Percentiles rank a stretch among this genome's conserved stretches.
These are phyloP conservation scores for Penicillium glabrum DNA, from an alignment of 2,329 filamentous ascomycete species.

Conservation along the genomic window DNA sequence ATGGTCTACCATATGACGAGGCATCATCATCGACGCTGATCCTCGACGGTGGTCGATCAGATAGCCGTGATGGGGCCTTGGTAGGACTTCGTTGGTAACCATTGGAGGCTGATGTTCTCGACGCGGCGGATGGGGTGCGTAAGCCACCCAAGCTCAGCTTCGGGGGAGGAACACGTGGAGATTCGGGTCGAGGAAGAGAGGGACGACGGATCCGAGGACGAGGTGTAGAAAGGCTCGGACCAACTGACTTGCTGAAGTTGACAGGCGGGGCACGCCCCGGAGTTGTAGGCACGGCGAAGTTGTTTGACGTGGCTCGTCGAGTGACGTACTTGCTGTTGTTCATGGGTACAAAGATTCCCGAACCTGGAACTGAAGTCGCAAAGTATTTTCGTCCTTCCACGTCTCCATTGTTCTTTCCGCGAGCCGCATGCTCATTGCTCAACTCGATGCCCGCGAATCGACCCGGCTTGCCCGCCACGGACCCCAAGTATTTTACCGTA, in stretches of 20 bases:
- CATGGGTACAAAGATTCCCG: slow-evolving; percentile 90
- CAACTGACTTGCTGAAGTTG: slow-evolving; percentile 87
- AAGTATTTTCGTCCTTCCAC: slow-evolving; percentile 89
- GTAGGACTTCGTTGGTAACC: slow-evolving; percentile 49
- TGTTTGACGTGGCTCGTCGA: slow-evolving; percentile 50
- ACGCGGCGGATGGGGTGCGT: slow-evolving; percentile 54
- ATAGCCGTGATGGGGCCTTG: slow-evolving; percentile 38
- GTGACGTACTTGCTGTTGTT: slow-evolving; percentile 68
- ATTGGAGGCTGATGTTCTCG: slow-evolving; percentile 29
- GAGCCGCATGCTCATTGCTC: slow-evolving; percentile 71
- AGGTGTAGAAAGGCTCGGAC: slow-evolving; percentile 67
- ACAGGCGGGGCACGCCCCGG: slow-evolving; percentile 65
- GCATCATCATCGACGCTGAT: slow-evolving; percentile 40
- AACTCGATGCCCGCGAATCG: slow-evolving; percentile 92
- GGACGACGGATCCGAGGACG: slow-evolving; percentile 66
- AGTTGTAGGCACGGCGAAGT: slow-evolving; percentile 64
- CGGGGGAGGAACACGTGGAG: slow-evolving; percentile 65
- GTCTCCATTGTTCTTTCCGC: slow-evolving; percentile 94
- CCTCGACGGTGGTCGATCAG: slow-evolving; percentile 41
- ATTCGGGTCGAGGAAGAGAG: slow-evolving; percentile 85
- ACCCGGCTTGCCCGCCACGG: slow-evolving; percentile 84
- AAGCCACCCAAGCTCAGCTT: slow-evolving; percentile 57
- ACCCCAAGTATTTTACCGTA: slow-evolving; percentile 82
- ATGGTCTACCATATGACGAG: slow-evolving; percentile 31
- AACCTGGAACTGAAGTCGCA: slow-evolving; percentile 70